Conservation (phyloP, 768 basidiomycete species). For the Favolaschia claudopus region DNA sequence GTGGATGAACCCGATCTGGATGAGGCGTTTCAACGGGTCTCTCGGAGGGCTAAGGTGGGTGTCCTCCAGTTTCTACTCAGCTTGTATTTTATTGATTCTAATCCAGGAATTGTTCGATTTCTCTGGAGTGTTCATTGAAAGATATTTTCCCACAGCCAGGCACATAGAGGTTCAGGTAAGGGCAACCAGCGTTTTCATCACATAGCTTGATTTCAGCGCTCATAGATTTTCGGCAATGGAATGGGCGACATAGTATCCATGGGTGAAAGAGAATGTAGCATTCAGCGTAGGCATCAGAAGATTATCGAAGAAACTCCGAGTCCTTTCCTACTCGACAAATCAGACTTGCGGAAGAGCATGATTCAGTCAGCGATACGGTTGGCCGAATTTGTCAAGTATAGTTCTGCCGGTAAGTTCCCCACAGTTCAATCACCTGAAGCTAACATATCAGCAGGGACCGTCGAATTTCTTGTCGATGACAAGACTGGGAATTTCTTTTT, state of each 20-base stretch:
- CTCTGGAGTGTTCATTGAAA: conserved; percentile 64
- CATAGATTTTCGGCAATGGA: conserved; percentile 76
- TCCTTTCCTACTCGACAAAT: conserved; percentile 55
- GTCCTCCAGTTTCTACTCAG: background rate
- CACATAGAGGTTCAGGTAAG: conserved; percentile 72
- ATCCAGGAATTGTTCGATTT: conserved; percentile 61
- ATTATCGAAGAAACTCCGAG: conserved; percentile 75
- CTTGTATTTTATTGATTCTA: background rate
- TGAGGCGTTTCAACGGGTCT: conserved; percentile 43
- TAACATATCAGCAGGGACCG: conserved; percentile 53
- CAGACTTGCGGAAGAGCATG: conserved; percentile 55
- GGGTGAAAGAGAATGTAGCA: conserved; percentile 75
- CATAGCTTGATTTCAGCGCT: background rate
- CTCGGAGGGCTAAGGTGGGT: conserved; percentile 54
- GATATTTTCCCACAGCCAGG: conserved; percentile 60
- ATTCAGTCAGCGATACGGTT: conserved; percentile 61
- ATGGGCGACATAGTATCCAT: conserved; percentile 64
- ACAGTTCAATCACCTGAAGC: background rate
- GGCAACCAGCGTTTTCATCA: background rate
- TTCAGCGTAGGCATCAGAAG: conserved; percentile 77
- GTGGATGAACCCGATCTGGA: conserved; percentile 45
- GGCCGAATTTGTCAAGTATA: conserved; percentile 58
- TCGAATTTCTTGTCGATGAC: conserved; percentile 72
- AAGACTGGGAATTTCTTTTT: conserved; percentile 64
- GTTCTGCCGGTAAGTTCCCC: conserved; percentile 57